Conservation (phyloP, 768 basidiomycete species). For the Chalciporus sphaerocephalus region DNA sequence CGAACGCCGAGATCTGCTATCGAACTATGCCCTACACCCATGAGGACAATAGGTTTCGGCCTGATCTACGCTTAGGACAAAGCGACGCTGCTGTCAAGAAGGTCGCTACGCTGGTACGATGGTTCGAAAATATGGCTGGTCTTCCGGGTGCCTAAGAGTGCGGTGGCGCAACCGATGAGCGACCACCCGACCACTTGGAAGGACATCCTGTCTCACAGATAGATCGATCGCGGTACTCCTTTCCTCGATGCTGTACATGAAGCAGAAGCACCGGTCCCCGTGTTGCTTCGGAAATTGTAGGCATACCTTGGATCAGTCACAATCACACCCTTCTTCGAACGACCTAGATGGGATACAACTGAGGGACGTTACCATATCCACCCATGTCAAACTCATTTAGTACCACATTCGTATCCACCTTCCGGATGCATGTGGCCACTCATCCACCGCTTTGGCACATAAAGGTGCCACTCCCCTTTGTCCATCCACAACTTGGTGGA, state of each 20-base stretch:
- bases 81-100: conserved; percentile 67
- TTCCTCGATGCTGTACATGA: conserved; percentile 22
- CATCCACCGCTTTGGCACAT: conserved; percentile 16
- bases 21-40: conserved; percentile 66
- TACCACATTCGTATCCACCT: conserved; percentile 8
- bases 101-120: conserved; percentile 59
- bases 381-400: conserved; percentile 7
- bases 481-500: conserved; percentile 17
- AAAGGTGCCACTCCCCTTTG: conserved; percentile 9
- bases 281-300: conserved; percentile 26
- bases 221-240: conserved; percentile 12
- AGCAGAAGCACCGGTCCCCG: conserved; percentile 22
- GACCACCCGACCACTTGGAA: conserved; percentile 7
- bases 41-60: conserved; percentile 58
- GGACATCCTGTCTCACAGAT: conserved; percentile 3
- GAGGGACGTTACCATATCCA: conserved; percentile 16
- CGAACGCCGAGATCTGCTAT: conserved; percentile 66
- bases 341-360: conserved; percentile 12
- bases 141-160: conserved; percentile 29
- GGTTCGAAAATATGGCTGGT: conserved; percentile 76
- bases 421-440: conserved; percentile 8
- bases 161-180: conserved; percentile 12
- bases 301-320: conserved; percentile 14
- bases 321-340: conserved; percentile 16
- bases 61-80: conserved; percentile 66